phyloP scores from a whole-genome alignment of 192 early-diverging fungal genomes.

The Coemansia sp. region DNA sequence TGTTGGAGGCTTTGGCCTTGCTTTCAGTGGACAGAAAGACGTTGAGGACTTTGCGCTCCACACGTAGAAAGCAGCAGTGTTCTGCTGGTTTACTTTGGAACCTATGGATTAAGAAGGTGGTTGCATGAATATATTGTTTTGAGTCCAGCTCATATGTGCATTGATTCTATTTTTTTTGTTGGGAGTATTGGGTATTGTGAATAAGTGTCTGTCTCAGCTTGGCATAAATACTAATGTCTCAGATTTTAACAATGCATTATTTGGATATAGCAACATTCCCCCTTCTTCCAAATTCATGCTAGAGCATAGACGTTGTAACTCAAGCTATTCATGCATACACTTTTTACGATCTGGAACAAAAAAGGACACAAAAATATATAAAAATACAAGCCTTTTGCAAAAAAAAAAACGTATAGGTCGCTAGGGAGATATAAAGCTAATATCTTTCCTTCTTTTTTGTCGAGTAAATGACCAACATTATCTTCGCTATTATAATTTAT shows the following conservation, averaged over 20 bases:
- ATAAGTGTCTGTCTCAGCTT: not conserved
- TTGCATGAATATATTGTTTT: not conserved
- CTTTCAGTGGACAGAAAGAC: too few relatives aligned
- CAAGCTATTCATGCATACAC: not conserved
- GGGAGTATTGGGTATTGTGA: not conserved
- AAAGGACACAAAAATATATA: not conserved
- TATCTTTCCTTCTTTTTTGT: not conserved
- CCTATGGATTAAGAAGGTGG: not conserved
- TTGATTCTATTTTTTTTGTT: not conserved
- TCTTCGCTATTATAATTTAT: not conserved
- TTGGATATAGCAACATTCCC: not conserved
- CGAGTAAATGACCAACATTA: not conserved
- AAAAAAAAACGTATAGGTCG: not conserved
- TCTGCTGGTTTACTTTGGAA: not conserved
- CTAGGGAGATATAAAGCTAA: not conserved
- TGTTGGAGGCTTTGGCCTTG: too few relatives aligned
- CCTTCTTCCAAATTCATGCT: not conserved
- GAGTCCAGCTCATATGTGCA: not conserved
- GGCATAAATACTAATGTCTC: not conserved
- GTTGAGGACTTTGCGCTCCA: too few relatives aligned
- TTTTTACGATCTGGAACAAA: not conserved
- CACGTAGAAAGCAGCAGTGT: too few relatives aligned
- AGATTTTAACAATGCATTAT: not conserved
- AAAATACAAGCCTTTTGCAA: not conserved
- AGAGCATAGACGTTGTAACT: not conserved